Evolutionary conservation across 345 rosid genomes (phyloP).

Genomic region (Salix suchowensis): DNA sequence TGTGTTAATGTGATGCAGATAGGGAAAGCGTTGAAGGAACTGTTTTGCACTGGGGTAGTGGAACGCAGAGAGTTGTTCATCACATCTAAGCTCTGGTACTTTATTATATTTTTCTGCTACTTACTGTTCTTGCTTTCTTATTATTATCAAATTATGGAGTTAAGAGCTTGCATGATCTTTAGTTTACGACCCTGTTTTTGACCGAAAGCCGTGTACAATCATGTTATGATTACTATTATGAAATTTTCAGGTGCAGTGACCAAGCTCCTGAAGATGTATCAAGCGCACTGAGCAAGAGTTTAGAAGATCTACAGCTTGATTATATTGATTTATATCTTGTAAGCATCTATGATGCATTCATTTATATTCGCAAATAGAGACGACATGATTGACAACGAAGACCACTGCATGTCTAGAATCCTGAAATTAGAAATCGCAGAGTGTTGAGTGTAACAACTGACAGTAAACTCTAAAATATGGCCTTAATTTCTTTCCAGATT

Average conservation of each 20-base stretch:
- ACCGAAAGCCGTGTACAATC: not conserved
- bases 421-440: no score
- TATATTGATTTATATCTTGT: slow-evolving; percentile 52
- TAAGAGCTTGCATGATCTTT: not conserved
- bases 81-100: slow-evolving; percentile 50
- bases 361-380: not conserved
- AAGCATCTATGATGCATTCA: slow-evolving; percentile 1
- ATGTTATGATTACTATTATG: not conserved
- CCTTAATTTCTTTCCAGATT: slow-evolving; percentile 24
- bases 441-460: no score
- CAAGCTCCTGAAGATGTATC: slow-evolving; percentile 53
- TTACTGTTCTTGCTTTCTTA: not conserved
- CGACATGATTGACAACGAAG: no score
- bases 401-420: no score
- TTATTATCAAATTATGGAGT: not conserved
- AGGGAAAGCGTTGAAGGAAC: slow-evolving; percentile 40
- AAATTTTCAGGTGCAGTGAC: slow-evolving; percentile 42
- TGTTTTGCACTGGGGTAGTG: slow-evolving; percentile 41
- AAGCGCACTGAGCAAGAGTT: slow-evolving; percentile 34
- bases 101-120: not conserved
- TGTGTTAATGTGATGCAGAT: slow-evolving; percentile 28
- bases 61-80: slow-evolving; percentile 43
- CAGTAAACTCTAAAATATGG: not conserved
- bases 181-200: not conserved
- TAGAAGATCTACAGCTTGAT: slow-evolving; percentile 49